Percentiles rank a stretch among this genome's conserved stretches.
These are phyloP conservation scores for Scytalidium sp. DNA, from an alignment of 2,329 filamentous ascomycete species.

Conservation along the genomic window DNA sequence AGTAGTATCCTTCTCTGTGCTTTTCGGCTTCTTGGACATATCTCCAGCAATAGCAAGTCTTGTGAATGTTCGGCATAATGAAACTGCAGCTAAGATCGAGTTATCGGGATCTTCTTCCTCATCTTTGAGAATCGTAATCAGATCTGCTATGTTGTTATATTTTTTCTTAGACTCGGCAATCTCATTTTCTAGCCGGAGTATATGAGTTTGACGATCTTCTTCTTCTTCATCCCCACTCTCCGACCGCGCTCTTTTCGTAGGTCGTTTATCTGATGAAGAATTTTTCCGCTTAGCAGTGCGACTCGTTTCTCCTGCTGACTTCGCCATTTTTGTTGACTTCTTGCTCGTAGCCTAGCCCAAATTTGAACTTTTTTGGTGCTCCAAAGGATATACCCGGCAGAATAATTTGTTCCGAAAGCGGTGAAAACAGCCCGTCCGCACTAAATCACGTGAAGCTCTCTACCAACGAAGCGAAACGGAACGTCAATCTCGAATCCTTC, in stretches of 20 bases:
- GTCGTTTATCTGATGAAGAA: slow-evolving; percentile 43
- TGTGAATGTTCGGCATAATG: slow-evolving; percentile 83
- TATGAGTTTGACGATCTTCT: slow-evolving; percentile 58
- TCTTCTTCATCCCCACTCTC: slow-evolving; percentile 36
- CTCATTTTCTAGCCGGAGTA: slow-evolving; percentile 73
- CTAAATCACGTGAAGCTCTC: slow-evolving; percentile 8
- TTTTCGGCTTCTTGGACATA: slow-evolving; percentile 61
- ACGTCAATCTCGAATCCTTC: slow-evolving; percentile 20
- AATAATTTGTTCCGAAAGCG: slow-evolving; percentile 7
- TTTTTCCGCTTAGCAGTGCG: slow-evolving; percentile 43
- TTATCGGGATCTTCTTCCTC: slow-evolving; percentile 50
- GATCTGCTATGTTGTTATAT: slow-evolving; percentile 82
- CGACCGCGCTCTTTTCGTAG: slow-evolving; percentile 40
- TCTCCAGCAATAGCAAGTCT: slow-evolving; percentile 73
- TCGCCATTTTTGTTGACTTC: slow-evolving; percentile 22
- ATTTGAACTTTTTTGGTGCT: slow-evolving; percentile 5
- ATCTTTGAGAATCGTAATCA: slow-evolving; percentile 60
- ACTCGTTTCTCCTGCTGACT: slow-evolving; percentile 9
- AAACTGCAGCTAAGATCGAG: slow-evolving; percentile 68
- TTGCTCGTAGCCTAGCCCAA: not conserved
- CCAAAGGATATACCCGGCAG: slow-evolving; percentile 2
- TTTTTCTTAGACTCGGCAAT: slow-evolving; percentile 84
- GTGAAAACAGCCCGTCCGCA: not conserved
- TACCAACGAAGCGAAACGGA: slow-evolving; percentile 18
- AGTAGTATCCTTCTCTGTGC: slow-evolving; percentile 69